Evolutionary conservation across 768 basidiomycete genomes (phyloP), one percentile per base, ranked within the genome.

Genomic region (Tylopilus subfusipes): DNA sequence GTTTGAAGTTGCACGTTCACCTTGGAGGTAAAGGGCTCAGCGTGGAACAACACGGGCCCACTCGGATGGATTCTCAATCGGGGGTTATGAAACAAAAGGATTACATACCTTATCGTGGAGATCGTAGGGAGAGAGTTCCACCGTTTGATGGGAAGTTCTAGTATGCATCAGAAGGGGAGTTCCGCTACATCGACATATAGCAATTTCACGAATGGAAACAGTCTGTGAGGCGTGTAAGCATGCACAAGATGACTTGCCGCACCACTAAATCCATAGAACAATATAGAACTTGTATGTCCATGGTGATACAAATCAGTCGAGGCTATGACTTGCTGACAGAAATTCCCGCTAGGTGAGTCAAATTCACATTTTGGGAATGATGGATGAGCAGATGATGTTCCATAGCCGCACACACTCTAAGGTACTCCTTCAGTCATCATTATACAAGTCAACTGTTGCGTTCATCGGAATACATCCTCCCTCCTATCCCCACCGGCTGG

Each of bases 281-380:
- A 53, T 24, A 31, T 30, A 38, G 13, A 14, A 24, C 21, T 30
- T n/a, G 13, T 22, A 52, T 42, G 11, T 34, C 56, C 49, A 39
- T 31, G 38, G 52, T 21, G 48, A 47, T 44, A 53, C 50, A n/a
- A 36, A 53, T 57, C 56, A 24, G 38, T 45, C 19, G 42, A 60
- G 63, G 63, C 57, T 57, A 57, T 67, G 65, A 29, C 46, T 36
- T 36, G 24, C 25, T 48, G 49, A 63, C 33, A 44, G 44, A 25
- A 42, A 50, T 42, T 45, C 40, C 36, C 33, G 48, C 45, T 42
- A 21, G 38, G 47, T 39, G 55, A 33, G 51, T 49, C 38, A 48
- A 3, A 21, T 62, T 38, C 38, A 50, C 43, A 9, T 54, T 52
- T 46, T 19, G 11, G 52, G 38, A 21, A 9, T 42, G 21, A 29